Base-by-base conservation (phyloP, 495 filamentous ascomycete species). In the Penicillium maclennaniae region DNA sequence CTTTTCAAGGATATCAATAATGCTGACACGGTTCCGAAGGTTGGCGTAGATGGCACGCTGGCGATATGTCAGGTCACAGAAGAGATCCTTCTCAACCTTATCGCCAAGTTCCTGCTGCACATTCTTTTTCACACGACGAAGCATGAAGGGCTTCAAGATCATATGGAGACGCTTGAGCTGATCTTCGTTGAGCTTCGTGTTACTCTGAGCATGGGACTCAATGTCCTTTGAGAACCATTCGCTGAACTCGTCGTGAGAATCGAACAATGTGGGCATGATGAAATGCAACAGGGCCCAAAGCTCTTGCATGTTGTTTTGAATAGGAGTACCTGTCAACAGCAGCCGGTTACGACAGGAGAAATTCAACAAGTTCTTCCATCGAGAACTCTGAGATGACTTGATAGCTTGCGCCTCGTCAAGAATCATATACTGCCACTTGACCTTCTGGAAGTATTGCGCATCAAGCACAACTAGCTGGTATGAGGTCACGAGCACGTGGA, bases 181-280 rank as follows among this genome's bases (percentile, higher is more conserved):
- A 61, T 96, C 91, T 66, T 97, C 93, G 60, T 98, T 97, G 37
- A 98, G 83, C 68, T 97, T 97, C 27, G 93, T 97, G 70, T 98
- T 97, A 71, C 89, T 96, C 70, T 96, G 92, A 9, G 93, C 95
- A 60, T 98, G 93, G 26, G 91, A 96, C 70, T 98, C 93, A 60
- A 98, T 98, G 61, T 98, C 93, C 68, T 97, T 97, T 28, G 95
- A 97, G 72, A 98, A 98, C 93, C 93, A 98, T 64, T 98, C 93
- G 74, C 91, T 96, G 69, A 98, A 98, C 67, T 98, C 93, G 66
- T 98, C 93, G 68, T 98, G 93, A 3, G 91, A 97, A 66, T 98
- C 93, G 71, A 98, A 98, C 20, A 98, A 76, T 37, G 87, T 95
- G 12, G 93, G 93, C 93, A 98, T 98, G 75, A 98, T 98, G 70